A percentile compares a stretch with the other conserved stretches of the same genome.
Evolutionary conservation across 306 rosid species (phyloP).

Genomic region (Begonia peltatifolia): DNA sequence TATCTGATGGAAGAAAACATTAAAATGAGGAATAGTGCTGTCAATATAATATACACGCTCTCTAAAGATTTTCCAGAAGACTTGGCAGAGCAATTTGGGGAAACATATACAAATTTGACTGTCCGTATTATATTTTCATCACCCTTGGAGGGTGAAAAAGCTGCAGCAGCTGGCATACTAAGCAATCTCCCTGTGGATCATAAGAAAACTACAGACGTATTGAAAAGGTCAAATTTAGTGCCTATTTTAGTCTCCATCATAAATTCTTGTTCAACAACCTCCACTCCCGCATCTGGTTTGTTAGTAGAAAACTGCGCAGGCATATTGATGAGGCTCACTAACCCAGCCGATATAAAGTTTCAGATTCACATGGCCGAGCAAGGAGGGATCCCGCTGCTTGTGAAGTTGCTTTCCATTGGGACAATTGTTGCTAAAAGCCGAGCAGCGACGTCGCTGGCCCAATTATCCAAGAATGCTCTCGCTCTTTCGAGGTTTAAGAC

Average conservation of each 20-base stretch:
- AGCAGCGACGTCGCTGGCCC: constrained; percentile 76
- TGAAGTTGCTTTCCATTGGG: constrained; percentile 49
- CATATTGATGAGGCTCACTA: constrained; percentile 49
- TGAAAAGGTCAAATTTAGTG: constrained; percentile 43
- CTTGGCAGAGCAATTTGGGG: constrained; percentile 56
- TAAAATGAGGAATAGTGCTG: constrained; percentile 35
- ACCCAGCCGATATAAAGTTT: constrained; percentile 56
- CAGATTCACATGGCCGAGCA: constrained; percentile 60
- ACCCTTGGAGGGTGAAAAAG: constrained; percentile 36
- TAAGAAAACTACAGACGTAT: constrained; percentile 44
- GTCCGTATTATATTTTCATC: constrained; percentile 40
- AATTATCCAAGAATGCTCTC: constrained; percentile 57
- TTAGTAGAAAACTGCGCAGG: constrained; percentile 39
- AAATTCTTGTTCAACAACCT: constrained; percentile 25
- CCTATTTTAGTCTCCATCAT: constrained; percentile 39
- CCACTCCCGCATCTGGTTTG: constrained; percentile 13
- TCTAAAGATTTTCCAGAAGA: constrained; percentile 59
- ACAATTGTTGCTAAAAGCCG: constrained; percentile 38
- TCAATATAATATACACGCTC: constrained; percentile 49
- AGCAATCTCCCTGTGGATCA: constrained; percentile 51
- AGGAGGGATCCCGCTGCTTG: constrained; percentile 66
- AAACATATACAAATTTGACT: constrained; percentile 27
- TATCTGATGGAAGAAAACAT: constrained; percentile 44
- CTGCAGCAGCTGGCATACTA: constrained; percentile 56
- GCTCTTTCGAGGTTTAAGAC: constrained; percentile 38